Base-by-base conservation (phyloP, 2,329 filamentous ascomycete genomes). In the Aspergillus neotritici region DNA sequence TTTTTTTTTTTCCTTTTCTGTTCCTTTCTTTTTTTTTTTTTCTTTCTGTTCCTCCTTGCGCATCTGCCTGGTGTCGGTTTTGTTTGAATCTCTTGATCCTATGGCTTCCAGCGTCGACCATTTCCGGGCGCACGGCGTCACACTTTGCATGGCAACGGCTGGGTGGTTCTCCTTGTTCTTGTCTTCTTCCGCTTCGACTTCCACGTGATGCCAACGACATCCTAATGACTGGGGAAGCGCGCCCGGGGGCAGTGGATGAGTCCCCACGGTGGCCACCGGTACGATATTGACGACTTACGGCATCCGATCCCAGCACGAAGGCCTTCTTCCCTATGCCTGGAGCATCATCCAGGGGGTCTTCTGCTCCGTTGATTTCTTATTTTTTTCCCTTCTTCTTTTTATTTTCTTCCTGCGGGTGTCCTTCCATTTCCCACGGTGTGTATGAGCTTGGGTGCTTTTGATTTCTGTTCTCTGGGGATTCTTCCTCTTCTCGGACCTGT, bases 401-500 rank as follows among this genome's bases (percentile, higher is more conserved):
- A 8, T 9, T 8, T 5, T 9, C 5, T 25, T 25, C 21, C 7
- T 37, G 32, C 15, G 40, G 44, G 39, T 35, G 40, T 41, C 36
- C 36, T 47, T 52, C 34, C 31, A 39, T 50, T 8, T 48, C 44
- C 50, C 35, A 49, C 43, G 48, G 49, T 46, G 44, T 59, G 53
- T 54, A 55, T 49, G 51, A 53, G 49, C 44, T 46, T 50, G 48
- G 39, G 33, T 30, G 47, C 39, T 40, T 44, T 42, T 44, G 34
- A 46, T 43, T 39, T 44, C 34, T 28, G 37, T 42, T 49, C 32
- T 47, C 42, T 49, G 37, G 38, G 38, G 45, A 34, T 49, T 47
- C 11, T 53, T 58, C 40, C 39, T 41, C 21, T 60, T 60, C 55
- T 61, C 53, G 51, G 55, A 54, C 50, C 52, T 61, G 56, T 62